These are phyloP conservation scores for Eimeria maxima DNA, from an alignment of 169 alveolate genomes.

Conservation along the genomic window DNA sequence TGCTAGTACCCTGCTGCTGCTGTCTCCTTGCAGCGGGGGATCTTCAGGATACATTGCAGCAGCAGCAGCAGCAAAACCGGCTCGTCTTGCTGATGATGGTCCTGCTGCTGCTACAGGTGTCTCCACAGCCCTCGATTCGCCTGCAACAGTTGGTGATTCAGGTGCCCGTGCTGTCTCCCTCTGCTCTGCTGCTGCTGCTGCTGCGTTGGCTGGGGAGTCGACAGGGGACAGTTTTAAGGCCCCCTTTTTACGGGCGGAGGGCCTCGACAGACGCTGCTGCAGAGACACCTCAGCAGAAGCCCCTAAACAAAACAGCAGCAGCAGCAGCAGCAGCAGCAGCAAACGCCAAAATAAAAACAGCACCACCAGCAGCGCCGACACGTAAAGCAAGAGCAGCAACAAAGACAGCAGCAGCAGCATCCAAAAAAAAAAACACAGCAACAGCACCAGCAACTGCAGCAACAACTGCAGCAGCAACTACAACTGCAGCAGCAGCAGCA, in stretches of 20 bases:
- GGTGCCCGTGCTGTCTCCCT: background rate
- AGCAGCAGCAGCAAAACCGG: background rate
- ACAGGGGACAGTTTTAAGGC: conserved; percentile 4
- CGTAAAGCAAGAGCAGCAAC: background rate
- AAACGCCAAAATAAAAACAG: background rate
- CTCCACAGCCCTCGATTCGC: background rate
- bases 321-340: background rate
- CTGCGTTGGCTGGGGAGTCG: background rate
- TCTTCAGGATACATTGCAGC: background rate
- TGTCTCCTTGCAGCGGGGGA: conserved; percentile 63
- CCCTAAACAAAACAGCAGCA: conserved; percentile 42
- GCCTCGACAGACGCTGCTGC: background rate
- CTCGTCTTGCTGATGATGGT: background rate
- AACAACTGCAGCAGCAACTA: conserved; percentile 17
- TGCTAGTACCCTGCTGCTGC: conserved; percentile 65
- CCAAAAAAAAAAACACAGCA: no score
- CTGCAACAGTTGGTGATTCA: background rate
- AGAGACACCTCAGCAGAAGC: conserved; percentile 34
- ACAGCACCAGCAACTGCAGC: no score
- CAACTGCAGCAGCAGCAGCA: background rate
- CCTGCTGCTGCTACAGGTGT: background rate
- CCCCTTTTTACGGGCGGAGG: conserved; percentile 10
- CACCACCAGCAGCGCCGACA: background rate
- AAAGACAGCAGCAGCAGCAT: background rate
- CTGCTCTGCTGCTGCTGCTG: conserved; percentile 40